Conservation (phyloP, 305 asterid species). For the Rubia occidens region DNA sequence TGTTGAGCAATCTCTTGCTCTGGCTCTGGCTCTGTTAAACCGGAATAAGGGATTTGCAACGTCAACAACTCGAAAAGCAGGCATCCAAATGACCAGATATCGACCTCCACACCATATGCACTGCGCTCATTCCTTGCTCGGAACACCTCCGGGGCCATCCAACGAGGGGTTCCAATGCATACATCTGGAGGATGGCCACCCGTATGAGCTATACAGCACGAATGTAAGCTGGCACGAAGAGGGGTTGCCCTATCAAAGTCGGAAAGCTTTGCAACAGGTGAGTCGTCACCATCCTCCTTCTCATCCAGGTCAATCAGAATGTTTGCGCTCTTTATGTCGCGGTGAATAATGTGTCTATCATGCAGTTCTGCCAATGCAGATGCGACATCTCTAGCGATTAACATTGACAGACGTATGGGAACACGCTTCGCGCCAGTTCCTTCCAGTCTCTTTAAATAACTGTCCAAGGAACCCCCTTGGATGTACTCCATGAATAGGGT, state of each 20-base stretch:
- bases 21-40: conserved; percentile 38
- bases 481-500: conserved; percentile 73
- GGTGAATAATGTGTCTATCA: conserved; percentile 63
- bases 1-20: conserved; percentile 43
- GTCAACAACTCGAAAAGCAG: conserved; percentile 77
- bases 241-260: conserved; percentile 88
- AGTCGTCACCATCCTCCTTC: conserved; percentile 41
- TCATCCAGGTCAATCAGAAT: conserved; percentile 62
- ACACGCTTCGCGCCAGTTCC: conserved; percentile 50
- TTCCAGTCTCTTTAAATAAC: conserved; percentile 54
- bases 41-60: conserved; percentile 55
- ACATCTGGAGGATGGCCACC: conserved; percentile 70
- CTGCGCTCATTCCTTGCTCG: conserved; percentile 38
- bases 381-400: conserved; percentile 56
- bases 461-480: conserved; percentile 86
- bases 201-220: conserved; percentile 75
- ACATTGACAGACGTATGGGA: conserved; percentile 32
- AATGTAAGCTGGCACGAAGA: conserved; percentile 58
- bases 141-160: conserved; percentile 98
- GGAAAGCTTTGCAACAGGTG: conserved; percentile 69
- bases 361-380: conserved; percentile 52
- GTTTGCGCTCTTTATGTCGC: conserved; percentile 83
- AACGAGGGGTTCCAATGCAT: conserved; percentile 89
- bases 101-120: conserved; percentile 81
- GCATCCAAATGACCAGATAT: conserved; percentile 94